Conservation (phyloP, 768 basidiomycete genomes). For the Hygrophoropsis aurantiaca region DNA sequence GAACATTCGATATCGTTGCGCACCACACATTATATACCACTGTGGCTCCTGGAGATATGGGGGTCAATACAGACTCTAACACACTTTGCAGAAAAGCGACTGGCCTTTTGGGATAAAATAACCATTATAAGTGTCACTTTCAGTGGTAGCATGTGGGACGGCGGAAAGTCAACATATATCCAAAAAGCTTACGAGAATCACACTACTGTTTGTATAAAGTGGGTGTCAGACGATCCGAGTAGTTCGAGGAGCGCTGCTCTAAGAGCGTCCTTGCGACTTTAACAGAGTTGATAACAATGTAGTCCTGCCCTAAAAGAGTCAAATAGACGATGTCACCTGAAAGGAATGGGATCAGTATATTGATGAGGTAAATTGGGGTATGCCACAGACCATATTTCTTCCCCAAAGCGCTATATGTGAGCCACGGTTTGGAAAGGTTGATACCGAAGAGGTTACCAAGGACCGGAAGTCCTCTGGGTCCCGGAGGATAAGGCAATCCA, state of each 20-base stretch:
- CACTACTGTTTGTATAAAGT: slow-evolving; percentile 19
- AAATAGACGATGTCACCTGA: slow-evolving; percentile 24
- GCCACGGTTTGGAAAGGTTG: slow-evolving; percentile 26
- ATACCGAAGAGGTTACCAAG: slow-evolving; percentile 25
- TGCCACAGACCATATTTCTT: slow-evolving; percentile 25
- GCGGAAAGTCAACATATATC: not conserved
- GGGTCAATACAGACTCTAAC: not conserved
- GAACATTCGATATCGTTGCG: too few species aligned
- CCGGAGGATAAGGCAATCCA: slow-evolving; percentile 23
- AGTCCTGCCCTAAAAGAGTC: slow-evolving; percentile 27
- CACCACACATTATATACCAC: slow-evolving; percentile 3
- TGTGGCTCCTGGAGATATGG: not conserved
- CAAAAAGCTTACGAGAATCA: not conserved
- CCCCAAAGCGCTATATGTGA: slow-evolving; percentile 31
- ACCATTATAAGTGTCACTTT: slow-evolving; percentile 13
- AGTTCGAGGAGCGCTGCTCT: slow-evolving; percentile 24
- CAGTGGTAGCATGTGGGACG: slow-evolving; percentile 6
- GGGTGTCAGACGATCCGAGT: slow-evolving; percentile 26
- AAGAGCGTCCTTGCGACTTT: slow-evolving; percentile 22
- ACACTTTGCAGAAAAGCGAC: not conserved
- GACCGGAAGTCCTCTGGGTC: slow-evolving; percentile 26
- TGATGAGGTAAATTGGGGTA: not conserved
- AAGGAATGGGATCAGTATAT: not conserved
- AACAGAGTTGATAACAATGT: slow-evolving; percentile 23
- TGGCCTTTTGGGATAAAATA: slow-evolving; percentile 38